Evolutionary conservation across 1,284 basidiomycete species (phyloP), one percentile per base, ranked within the genome.

Genomic region (Neotropicomus parvogracilis): DNA sequence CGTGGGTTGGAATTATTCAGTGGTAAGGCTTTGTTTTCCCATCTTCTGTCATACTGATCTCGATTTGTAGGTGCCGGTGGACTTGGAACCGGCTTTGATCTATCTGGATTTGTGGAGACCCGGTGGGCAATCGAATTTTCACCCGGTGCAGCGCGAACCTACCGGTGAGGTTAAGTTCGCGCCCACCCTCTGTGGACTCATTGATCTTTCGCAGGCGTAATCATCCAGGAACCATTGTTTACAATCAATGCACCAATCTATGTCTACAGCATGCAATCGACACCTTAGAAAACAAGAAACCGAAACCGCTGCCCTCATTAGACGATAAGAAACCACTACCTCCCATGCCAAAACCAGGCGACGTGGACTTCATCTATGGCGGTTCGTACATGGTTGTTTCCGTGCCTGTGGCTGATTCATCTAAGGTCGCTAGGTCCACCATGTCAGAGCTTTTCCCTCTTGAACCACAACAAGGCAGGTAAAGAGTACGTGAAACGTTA

Each of bases 291-390:
- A 74, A 73, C 4, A 67, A 71, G 49, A 53, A 64, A 3, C 67
- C 71, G 8, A 40, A 56, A 24, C 66, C 73, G 1, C 56, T 83
- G 3, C 41, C 51, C 21, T 70, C 70, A 19, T 63, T 73, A 12
- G 64, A 73, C 52, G 65, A 67, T 34, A 62, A 64, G 28, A 65
- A 54, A 21, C 49, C 54, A 6, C 54, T 74, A n/a, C 75, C 73
- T 19, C 60, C 66, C 0, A 73, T 83, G 74, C 86, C 81, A 14
- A 70, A 67, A 45, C 74, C 68, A 43, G 77, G 75, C 9, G 78
- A 81, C 21, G 75, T 88, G 4, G 84, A 88, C 54, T 75, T 88
- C 48, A 80, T 88, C 29, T 84, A 74, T 63, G 85, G 85, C 54
- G 84, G 82, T 83, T 65, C 39, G 71, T 65, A 28, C 39, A 40